Evolutionary conservation across 441 rosid genomes (phyloP).

Genomic region (Mallotus japonicus): DNA sequence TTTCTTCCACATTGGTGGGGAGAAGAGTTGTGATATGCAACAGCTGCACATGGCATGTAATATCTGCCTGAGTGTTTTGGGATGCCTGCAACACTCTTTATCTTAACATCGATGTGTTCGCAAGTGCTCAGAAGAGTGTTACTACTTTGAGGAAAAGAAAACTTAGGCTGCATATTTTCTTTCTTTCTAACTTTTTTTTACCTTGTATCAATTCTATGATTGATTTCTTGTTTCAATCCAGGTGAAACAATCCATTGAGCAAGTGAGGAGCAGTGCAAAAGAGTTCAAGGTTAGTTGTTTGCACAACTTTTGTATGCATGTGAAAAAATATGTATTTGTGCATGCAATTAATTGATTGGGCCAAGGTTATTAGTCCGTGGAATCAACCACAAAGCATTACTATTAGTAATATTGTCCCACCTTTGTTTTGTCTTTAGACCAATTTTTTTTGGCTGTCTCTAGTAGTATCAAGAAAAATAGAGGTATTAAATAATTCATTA

Average conservation of each 20-base stretch:
- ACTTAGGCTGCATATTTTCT: background rate
- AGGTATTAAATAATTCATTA: background rate
- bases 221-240: constrained; percentile 33
- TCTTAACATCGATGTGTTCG: background rate
- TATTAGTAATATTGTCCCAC: background rate
- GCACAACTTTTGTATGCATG: background rate
- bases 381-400: background rate
- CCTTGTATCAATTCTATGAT: background rate
- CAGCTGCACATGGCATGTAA: background rate
- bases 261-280: constrained; percentile 44
- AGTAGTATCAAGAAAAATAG: background rate
- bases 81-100: background rate
- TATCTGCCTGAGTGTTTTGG: background rate
- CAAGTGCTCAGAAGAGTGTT: background rate
- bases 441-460: background rate
- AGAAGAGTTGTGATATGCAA: background rate
- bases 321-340: background rate
- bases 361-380: background rate
- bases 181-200: background rate
- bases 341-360: background rate
- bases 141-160: background rate
- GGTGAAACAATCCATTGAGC: constrained; percentile 50
- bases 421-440: background rate
- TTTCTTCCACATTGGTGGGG: background rate
- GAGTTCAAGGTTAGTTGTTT: constrained; percentile 47